A percentile compares a stretch with the other conserved stretches of the same genome.
Conservation (phyloP, 805 yeast genomes). For the Spathaspora passalidarum region DNA sequence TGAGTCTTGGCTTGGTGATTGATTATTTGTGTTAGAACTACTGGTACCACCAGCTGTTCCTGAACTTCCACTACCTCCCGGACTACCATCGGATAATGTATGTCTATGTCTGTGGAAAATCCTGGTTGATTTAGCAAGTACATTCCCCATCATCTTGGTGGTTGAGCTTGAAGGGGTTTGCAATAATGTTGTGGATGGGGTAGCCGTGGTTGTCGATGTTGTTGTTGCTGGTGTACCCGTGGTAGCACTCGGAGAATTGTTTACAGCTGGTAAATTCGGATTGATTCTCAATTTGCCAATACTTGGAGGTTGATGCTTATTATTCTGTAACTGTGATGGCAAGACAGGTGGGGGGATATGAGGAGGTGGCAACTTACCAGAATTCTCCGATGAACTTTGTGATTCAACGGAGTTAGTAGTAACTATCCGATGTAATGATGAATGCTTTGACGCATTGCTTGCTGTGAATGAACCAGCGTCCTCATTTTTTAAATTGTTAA, state of each 20-base stretch:
- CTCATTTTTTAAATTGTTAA: background rate
- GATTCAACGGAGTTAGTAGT: background rate
- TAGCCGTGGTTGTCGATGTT: background rate
- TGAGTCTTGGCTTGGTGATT: background rate
- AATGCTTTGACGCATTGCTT: background rate
- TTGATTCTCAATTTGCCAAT: background rate
- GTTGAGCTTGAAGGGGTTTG: constrained; percentile 5
- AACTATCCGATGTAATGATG: background rate
- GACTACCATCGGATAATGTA: background rate
- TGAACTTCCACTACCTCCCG: background rate
- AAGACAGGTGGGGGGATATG: background rate
- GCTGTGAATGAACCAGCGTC: background rate
- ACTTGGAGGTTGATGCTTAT: background rate
- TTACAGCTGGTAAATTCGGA: background rate
- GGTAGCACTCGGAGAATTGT: background rate
- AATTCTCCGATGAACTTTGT: background rate
- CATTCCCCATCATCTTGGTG: constrained; percentile 17
- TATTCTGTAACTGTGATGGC: background rate
- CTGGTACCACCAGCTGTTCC: background rate
- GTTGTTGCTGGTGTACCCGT: background rate
- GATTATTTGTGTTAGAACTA: background rate
- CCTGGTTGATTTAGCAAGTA: constrained; percentile 24
- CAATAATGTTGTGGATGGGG: background rate
- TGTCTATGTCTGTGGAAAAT: constrained; percentile 21
- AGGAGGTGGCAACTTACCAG: background rate